Base-by-base conservation (phyloP, 192 early-diverging fungal genomes). In the Gonapodya prolifera region DNA sequence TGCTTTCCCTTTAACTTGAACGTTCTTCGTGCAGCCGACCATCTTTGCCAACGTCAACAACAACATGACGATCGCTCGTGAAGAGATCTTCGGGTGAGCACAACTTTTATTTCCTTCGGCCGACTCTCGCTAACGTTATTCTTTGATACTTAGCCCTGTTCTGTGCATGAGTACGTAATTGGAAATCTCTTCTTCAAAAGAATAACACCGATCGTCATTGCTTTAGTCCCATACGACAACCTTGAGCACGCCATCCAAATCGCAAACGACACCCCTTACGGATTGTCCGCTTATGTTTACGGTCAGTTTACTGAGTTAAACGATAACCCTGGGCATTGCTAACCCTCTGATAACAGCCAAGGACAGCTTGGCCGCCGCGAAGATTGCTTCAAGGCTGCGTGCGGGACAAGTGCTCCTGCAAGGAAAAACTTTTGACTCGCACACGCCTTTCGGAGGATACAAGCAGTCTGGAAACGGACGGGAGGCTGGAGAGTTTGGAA, bases 11-110 rank as follows among this genome's bases (percentile, higher is more conserved):
- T n/a, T n/a, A n/a, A n/a, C n/a, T n/a, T n/a, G n/a, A n/a, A n/a
- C n/a, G n/a, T n/a, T n/a, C n/a, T 87, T 88, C 81, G 77, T 88
- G 73, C 70, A 84, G 69, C 90, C 90, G 0, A 91, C 91, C 0
- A 70, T 92, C 29, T 87, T 88, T 34, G 77, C 75, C 76, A 79
- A 86, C 35, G 86, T 89, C 34, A 70, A 45, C 2, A 85, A 85
- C 17, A 35, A 78, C n/a, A 73, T 73, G 71, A 73, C 71, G 2
- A 73, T 89, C 30, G 86, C 87, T 32, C 81, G 78, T 1, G 82
- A 87, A 73, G 88, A 90, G 77, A 86, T 90, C 30, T 90, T 90
- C 82, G 88, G 86, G 45, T 61, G 45, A 61, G 45, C 23, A 61
- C 45, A 8, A 23, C 45, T 23, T 61, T 8, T 61, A 16, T 61